Conservation (phyloP, 2,329 filamentous ascomycete species). For the Beauveria sp. region DNA sequence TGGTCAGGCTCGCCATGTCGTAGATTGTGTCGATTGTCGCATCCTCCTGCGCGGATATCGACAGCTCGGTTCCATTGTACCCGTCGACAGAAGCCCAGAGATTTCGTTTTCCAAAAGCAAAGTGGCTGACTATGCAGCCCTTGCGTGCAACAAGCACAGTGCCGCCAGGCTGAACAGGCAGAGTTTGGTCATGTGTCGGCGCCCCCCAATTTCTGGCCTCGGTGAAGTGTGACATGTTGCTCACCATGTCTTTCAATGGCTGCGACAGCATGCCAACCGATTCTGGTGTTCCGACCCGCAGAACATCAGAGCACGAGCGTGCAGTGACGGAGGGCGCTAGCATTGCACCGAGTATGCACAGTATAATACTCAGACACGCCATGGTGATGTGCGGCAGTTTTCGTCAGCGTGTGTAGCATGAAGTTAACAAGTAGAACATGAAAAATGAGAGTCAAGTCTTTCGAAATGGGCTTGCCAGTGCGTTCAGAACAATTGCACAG, state of each 20-base stretch:
- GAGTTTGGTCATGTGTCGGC: constrained; percentile 11
- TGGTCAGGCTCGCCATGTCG: constrained; percentile 31
- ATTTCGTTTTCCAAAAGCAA: constrained; percentile 20
- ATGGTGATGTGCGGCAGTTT: not conserved
- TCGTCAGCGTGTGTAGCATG: not conserved
- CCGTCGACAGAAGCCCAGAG: constrained; percentile 20
- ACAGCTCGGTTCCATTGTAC: constrained; percentile 22
- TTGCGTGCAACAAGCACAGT: constrained; percentile 17
- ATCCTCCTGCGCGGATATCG: constrained; percentile 18
- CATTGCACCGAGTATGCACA: not conserved
- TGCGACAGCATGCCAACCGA: constrained; percentile 24
- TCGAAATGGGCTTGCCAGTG: too few relatives aligned
- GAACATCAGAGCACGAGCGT: constrained; percentile 3
- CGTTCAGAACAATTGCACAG: too few relatives aligned
- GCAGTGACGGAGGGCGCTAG: not conserved
- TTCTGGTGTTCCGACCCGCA: constrained; percentile 11
- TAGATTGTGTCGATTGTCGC: constrained; percentile 28
- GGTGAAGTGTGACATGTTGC: constrained; percentile 17
- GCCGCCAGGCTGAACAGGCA: constrained; percentile 20
- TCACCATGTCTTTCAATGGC: constrained; percentile 18
- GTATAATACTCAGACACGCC: not conserved
- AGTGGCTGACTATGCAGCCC: constrained; percentile 19
- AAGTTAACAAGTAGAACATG: not conserved
- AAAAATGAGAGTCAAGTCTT: too few relatives aligned
- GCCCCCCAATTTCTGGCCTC: constrained; percentile 12